Evolutionary conservation across 2,329 filamentous ascomycete species (phyloP), one percentile per base, ranked within the genome.

Genomic region (Raffaelea deltoideospora): DNA sequence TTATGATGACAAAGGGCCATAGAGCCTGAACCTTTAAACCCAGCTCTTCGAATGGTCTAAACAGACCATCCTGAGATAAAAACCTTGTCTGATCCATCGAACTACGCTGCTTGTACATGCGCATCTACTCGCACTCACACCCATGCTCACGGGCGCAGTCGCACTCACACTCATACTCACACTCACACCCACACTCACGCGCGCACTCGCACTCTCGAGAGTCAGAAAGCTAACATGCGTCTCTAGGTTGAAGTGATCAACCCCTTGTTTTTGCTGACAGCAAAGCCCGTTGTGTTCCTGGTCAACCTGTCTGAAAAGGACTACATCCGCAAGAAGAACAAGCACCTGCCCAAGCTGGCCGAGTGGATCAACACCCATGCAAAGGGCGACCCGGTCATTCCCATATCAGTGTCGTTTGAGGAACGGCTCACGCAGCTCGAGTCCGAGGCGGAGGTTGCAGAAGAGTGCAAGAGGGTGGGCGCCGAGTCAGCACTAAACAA

Each of bases 241-340:
- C n/a, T n/a, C n/a, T n/a, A n/a, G 90, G 79, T 98, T 58, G 90
- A 98, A 63, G 76, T 86, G 49, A 96, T 98, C 64, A 98, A 98
- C 68, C 84, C 87, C 51, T 75, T 98, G 20, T 82, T 94, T 65
- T 79, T 98, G 41, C 74, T 98, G 41, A 86, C 86, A 27, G 90
- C 92, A 47, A 98, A 98, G 67, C 88, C 90, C 4, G 87, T 95
- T 40, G 88, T 98, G 48, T 96, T 85, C 65, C 72, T 98, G 31
- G 83, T 96, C 65, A 98, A 98, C 66, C 66, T 98, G 43, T 94
- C 85, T 44, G 92, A 98, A 67, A 87, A 77, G 61, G 90, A 98
- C 61, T 98, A 87, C 60, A 79, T 95, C 54, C 81, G 90, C 53
- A 90, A 96, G 68, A 98, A 96, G 80, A 98, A 98, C 75, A 98